Base-by-base conservation (phyloP, 352 stramenopile genomes). In the Globisporangium ultimum region DNA sequence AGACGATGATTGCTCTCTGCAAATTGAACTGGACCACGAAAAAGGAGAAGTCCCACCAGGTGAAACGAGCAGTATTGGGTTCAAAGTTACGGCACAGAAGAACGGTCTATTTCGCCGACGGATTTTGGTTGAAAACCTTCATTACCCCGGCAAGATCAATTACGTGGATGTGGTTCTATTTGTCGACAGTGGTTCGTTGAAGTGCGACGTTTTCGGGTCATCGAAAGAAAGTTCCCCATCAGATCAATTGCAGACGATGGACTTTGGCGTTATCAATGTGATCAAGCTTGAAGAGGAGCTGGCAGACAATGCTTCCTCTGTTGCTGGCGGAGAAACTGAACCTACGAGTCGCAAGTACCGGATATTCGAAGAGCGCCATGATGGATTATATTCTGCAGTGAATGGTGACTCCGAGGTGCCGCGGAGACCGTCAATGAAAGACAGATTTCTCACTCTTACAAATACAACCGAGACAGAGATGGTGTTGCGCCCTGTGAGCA, bases 121-220 rank as follows among this genome's bases (percentile, higher is more conserved):
- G 13, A 89, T 96, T 41, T 63, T 94, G 46, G 74, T 96, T 21
- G 85, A 95, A 60, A 96, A 94, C 48, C 74, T 87, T 34, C 71
- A 93, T 46, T 93, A 93, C 57, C 81, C 81, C 14, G 84, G 80
- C 7, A 92, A 91, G 66, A 72, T 92, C 49, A 93, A 65, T 53
- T 78, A 72, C 8, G 73, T 96, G 12, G 84, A 96, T 43, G 66
- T 96, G 4, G 68, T 84, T 17, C 72, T 96, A 2, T 95, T 96
- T 56, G 84, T 96, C 5, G 82, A 96, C 70, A 89, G 74, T 61
- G 79, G 80, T 20, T 69, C 69, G 9, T 56, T 96, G 41, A 60
- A 60, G 17, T 88, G 76, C 54, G 56, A 79, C 46, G 48, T 85
- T 20, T 45, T 64, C 4, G 58, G 53, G 3, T 58, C 53, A 17